Evolutionary conservation across 495 filamentous ascomycete genomes (phyloP).

Genomic region (Penicillium atrosanguineum): DNA sequence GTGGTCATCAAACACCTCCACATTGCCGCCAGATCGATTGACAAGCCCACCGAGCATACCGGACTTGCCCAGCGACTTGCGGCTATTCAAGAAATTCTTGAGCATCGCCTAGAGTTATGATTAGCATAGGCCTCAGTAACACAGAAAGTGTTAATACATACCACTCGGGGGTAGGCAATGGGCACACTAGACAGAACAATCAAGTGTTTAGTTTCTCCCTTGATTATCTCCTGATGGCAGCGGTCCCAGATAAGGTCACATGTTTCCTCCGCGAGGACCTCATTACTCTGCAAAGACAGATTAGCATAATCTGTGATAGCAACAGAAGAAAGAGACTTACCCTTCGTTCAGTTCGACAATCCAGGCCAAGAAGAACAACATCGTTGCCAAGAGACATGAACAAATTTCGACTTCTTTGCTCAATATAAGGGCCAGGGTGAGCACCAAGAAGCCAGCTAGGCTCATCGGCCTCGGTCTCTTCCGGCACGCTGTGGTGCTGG

Average conservation of each 20-base stretch:
- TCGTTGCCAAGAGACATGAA: conserved; percentile 80
- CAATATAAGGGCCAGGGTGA: conserved; percentile 85
- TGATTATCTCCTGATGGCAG: conserved; percentile 73
- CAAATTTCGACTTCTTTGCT: conserved; percentile 75
- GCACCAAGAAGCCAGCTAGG: conserved; percentile 87
- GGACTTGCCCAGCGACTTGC: conserved; percentile 80
- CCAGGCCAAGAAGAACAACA: conserved; percentile 80
- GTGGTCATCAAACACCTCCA: conserved; percentile 94
- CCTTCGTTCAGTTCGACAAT: conserved; percentile 87
- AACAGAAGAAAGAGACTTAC: conserved; percentile 27
- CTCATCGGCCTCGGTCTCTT: conserved; percentile 77
- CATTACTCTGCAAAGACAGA: conserved; percentile 51
- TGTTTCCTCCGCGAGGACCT: conserved; percentile 75
- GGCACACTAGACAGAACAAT: conserved; percentile 83
- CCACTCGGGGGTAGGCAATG: conserved; percentile 89
- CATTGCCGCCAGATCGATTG: conserved; percentile 87
- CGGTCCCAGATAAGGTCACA: conserved; percentile 84
- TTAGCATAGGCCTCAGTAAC: conserved; percentile 3
- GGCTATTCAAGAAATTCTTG: conserved; percentile 74
- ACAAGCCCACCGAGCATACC: conserved; percentile 79
- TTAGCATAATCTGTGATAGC: not conserved
- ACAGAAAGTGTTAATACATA: conserved; percentile 43
- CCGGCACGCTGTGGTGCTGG: conserved; percentile 84
- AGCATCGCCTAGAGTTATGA: conserved; percentile 53
- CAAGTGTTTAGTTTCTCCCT: conserved; percentile 83